These are phyloP conservation scores for Penicillium canariense DNA, from an alignment of 495 filamentous ascomycete species.

Conservation along the genomic window DNA sequence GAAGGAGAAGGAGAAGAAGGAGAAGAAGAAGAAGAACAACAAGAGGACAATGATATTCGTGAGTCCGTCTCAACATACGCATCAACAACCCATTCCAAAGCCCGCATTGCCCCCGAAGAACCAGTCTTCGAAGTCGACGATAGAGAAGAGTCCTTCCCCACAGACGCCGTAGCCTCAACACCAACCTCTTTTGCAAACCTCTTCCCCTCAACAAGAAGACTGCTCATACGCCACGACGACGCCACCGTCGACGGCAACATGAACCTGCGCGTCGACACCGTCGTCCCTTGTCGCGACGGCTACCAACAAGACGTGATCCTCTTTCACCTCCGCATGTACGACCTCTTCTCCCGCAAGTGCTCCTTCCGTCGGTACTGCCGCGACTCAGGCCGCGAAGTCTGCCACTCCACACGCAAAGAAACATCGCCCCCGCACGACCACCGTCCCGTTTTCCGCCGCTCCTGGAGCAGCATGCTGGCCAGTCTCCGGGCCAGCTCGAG, in stretches of 20 bases:
- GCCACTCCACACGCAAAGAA: slow-evolving; percentile 76
- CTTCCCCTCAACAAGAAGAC: slow-evolving; percentile 78
- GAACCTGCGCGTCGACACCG: slow-evolving; percentile 89
- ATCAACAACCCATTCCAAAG: slow-evolving; percentile 65
- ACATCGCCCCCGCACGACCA: slow-evolving; percentile 48
- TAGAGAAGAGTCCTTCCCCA: slow-evolving; percentile 58
- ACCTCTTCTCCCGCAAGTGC: slow-evolving; percentile 81
- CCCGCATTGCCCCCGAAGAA: slow-evolving; percentile 55
- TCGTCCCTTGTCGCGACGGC: slow-evolving; percentile 56
- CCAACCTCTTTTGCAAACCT: slow-evolving; percentile 80
- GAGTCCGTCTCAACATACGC: slow-evolving; percentile 77
- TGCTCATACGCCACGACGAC: slow-evolving; percentile 89
- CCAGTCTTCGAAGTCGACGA: slow-evolving; percentile 59
- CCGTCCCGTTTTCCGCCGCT: slow-evolving; percentile 60
- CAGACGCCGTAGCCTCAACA: slow-evolving; percentile 68
- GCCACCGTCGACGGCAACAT: slow-evolving; percentile 92
- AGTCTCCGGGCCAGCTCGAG: slow-evolving; percentile 60
- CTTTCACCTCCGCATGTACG: slow-evolving; percentile 95
- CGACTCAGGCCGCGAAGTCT: slow-evolving; percentile 90
- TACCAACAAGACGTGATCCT: slow-evolving; percentile 68
- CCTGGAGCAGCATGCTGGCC: slow-evolving; percentile 72
- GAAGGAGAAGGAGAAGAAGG: slow-evolving; percentile 42
- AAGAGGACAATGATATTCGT: slow-evolving; percentile 41
- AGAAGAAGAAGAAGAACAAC: slow-evolving; percentile 35
- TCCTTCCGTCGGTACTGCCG: slow-evolving; percentile 90